Evolutionary conservation across 768 basidiomycete genomes (phyloP).

Genomic region (Termitomyces sp.): DNA sequence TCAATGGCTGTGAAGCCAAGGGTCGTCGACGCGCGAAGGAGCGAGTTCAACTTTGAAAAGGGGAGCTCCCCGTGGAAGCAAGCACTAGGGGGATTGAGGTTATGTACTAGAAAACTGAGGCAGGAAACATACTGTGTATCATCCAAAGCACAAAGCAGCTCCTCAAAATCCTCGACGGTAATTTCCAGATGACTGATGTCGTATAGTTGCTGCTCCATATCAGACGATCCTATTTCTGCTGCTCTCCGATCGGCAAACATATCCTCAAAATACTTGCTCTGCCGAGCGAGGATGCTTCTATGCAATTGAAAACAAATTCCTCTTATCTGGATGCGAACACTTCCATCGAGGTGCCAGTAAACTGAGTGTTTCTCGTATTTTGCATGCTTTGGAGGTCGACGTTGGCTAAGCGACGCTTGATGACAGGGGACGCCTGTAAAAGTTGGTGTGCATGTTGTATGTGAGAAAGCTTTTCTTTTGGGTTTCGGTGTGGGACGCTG

Average conservation of each 20-base stretch:
- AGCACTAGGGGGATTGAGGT: conserved; percentile 4
- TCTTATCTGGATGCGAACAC: conserved; percentile 10
- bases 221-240: neutral
- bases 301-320: conserved; percentile 13
- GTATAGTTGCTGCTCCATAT: neutral
- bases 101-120: neutral
- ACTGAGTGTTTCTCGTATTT: conserved; percentile 6
- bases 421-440: neutral
- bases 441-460: neutral
- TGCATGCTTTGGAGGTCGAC: neutral
- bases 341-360: conserved; percentile 17
- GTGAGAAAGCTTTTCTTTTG: neutral
- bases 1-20: conserved; percentile 28
- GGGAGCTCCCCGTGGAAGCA: conserved; percentile 19
- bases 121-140: conserved; percentile 25
- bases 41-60: conserved; percentile 24
- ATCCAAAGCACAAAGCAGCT: conserved; percentile 27
- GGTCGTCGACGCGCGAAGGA: conserved; percentile 32
- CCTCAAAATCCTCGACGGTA: conserved; percentile 27
- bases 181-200: conserved; percentile 4
- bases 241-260: conserved; percentile 9
- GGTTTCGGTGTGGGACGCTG: neutral
- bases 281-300: conserved; percentile 14
- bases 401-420: neutral
- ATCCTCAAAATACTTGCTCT: conserved; percentile 15